These are phyloP conservation scores for Cicer pinnatifidum DNA, from an alignment of 306 rosid genomes.

Conservation along the genomic window DNA sequence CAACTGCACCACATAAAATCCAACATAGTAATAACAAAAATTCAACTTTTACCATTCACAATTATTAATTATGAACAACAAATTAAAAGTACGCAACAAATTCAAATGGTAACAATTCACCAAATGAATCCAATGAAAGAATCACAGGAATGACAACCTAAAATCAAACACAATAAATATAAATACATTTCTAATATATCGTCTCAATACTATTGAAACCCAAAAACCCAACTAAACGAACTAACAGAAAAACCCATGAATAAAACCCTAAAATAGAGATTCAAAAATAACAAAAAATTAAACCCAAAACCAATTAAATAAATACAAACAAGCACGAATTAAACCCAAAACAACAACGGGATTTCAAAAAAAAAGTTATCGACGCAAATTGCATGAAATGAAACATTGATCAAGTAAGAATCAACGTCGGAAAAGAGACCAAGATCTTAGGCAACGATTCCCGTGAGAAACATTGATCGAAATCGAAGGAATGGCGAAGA, in stretches of 20 bases:
- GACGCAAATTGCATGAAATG: constrained; percentile 47
- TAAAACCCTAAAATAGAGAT: constrained; percentile 57
- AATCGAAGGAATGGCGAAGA: constrained; percentile 51
- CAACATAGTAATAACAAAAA: neutral
- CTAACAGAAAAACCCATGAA: constrained; percentile 31
- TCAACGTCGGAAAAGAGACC: constrained; percentile 13
- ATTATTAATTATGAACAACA: constrained; percentile 1
- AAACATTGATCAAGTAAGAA: constrained; percentile 31
- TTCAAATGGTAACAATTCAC: constrained; percentile 22
- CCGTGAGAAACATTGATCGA: constrained; percentile 51
- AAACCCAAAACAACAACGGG: constrained; percentile 37
- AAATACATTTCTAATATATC: neutral
- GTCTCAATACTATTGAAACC: constrained; percentile 26
- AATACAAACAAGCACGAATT: constrained; percentile 14
- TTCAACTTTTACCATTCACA: constrained; percentile 8
- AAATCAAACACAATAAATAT: neutral
- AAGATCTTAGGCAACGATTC: constrained; percentile 61
- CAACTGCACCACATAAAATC: constrained; percentile 9
- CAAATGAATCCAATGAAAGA: constrained; percentile 16
- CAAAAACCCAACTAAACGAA: constrained; percentile 49
- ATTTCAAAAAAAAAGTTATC: constrained; percentile 24
- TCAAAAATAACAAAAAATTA: constrained; percentile 32
- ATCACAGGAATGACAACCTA: neutral
- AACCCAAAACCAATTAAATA: constrained; percentile 44
- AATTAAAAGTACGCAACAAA: constrained; percentile 3